Base-by-base conservation (phyloP, 1,284 basidiomycete species). In the Fomitiporia mediterranea region DNA sequence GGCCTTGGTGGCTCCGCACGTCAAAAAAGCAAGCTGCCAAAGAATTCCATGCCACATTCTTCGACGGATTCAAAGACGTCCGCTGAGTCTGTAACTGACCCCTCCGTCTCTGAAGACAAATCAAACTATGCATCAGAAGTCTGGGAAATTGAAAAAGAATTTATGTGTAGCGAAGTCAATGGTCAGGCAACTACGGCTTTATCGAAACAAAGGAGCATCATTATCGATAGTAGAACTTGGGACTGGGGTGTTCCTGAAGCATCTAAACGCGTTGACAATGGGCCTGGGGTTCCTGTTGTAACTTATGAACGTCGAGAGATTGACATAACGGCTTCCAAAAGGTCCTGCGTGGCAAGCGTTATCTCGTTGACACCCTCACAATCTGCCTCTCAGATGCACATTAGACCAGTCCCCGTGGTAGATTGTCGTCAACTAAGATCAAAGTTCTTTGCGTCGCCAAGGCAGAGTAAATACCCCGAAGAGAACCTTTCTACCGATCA, bases 111-210 rank as follows among this genome's bases (percentile, higher is more conserved):
- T 30, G 44, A 46, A 5, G 44, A 46, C 11, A 44, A 58, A 30
- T 54, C 40, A 40, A 54, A 61, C 40, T 63, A 66, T 7, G 70
- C 68, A 55, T 89, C 86, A 13, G 71, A 80, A 21, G 63, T 81
- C 21, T 89, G 86, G 87, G 82, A 83, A 61, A 86, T 88, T 39
- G 86, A 88, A 67, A 62, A 68, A 11, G 74, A 77, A 59, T 65
- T 53, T 61, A 63, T 47, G 62, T 65, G 62, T 63, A 15, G 46
- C 46, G 47, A 53, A 58, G 46, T 60, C 21, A 51, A 56, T 9
- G 59, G 60, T 47, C 59, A 60, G 2, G 53, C 48, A 38, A 30
- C 43, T 15, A 51, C 61, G 53, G 38, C 49, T 21, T 21, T 28
- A 25, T 5, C 25, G 27, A 56, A 46, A n/a, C 55, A 64, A 15